Base-by-base conservation (phyloP, 1,284 basidiomycete species). In the Vanrija sp. region DNA sequence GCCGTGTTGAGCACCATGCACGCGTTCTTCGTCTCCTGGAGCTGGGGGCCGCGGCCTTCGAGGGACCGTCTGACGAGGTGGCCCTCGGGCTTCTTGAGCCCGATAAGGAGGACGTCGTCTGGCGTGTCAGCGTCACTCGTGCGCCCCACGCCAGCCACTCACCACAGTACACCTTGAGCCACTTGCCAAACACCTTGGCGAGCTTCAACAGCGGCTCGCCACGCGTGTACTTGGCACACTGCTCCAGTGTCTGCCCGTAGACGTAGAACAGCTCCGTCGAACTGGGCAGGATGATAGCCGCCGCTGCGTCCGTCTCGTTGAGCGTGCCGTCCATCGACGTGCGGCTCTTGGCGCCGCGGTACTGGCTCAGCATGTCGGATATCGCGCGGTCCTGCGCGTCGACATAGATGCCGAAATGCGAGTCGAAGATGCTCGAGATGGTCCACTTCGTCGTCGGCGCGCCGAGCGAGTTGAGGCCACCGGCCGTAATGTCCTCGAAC, bases 251-350 rank as follows among this genome's bases (percentile, higher is more conserved):
- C 69, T 97, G 92, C 0, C 87, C 89, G 71, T 98, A 98, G 73
- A 96, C 92, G 73, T 95, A 95, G 78, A 98, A 98, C 36, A 99
- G 78, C 67, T 98, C 94, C 0, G 94, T 98, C 1, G 92, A 96
- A 0, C 90, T 94, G 0, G 92, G 89, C 3, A 98, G 80, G 0
- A 98, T 89, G 1, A 83, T 80, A 3, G 83, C 80, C 0, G 83
- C 78, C 18, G 80, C 78, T 14, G 78, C 78, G 10, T 78, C 78
- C 22, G 81, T 80, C 19, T 81, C 80, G 7, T 56, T 69, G 44
- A 78, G 69, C 0, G 79, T 73, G 7, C 80, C 80, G 50, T 93
- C 90, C 12, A 88, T 73, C 1, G 86, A 93, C 19, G 82, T 77
- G 19, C 87, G 83, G 27, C 83, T 82, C 56, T 79, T 81, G 44